Evolutionary conservation across 2,329 filamentous ascomycete genomes (phyloP), one percentile per base, ranked within the genome.

Genomic region (Penicillium sp.): DNA sequence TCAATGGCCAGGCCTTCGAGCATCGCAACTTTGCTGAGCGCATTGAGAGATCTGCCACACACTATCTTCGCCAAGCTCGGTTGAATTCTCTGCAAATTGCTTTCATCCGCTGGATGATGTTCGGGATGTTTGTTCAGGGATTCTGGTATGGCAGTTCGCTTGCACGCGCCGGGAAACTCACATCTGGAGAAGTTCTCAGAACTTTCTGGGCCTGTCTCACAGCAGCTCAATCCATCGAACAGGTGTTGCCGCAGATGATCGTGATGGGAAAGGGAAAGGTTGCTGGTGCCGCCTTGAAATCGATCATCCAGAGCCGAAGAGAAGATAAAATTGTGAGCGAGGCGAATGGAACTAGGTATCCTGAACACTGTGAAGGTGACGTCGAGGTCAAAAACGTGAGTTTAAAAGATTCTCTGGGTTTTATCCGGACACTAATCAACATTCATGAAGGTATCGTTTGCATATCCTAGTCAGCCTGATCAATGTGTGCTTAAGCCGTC

Each of bases 91-190:
- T 86, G 3, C 92, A 96, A 67, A 85, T 89, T 67, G 87, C 86
- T 0, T 83, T 89, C 46, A 81, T 90, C 50, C 86, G 88, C 45
- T 84, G 95, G 62, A 86, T 92, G 77, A 86, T 88, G 31, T 82
- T 91, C 4, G 81, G 80, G 2, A 86, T 97, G 70, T 97, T 97
- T 62, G 87, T 95, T 0, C 83, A 92, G 55, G 92, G 92, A 0
- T 97, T 97, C 67, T 96, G 90, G 85, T 96, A 92, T 64, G 92
- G 92, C 0, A 83, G 88, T 29, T 77, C 83, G 1, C 80, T 96
- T 2, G 85, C 94, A 10, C 78, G 80, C 10, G 74, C 81, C 1
- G 85, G 85, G 1, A 71, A 79, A 1, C 75, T 84, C 13, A 79
- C 78, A 11, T 77, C 90, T 0, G 89, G 87, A 0, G 79, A 87